phyloP scores from a whole-genome alignment of 495 filamentous ascomycete genomes.

The Aspergillus taichungensis region DNA sequence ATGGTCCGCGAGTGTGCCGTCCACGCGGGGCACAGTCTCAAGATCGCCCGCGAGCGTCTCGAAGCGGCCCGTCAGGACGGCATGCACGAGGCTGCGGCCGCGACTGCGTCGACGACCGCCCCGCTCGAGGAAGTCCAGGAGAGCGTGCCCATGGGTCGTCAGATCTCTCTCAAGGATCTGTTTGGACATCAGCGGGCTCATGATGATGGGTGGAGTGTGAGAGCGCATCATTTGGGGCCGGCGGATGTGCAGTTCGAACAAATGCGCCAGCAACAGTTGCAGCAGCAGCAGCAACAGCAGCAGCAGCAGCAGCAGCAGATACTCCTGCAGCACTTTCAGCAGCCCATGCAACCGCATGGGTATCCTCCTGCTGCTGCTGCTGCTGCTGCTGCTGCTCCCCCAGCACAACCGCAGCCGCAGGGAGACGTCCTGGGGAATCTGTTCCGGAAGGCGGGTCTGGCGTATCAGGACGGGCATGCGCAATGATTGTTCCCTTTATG shows the following conservation, averaged over 20 bases:
- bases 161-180: slow-evolving; percentile 45
- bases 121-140: slow-evolving; percentile 25
- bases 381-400: slow-evolving; percentile 2
- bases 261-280: slow-evolving; percentile 1
- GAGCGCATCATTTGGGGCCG: slow-evolving; percentile 31
- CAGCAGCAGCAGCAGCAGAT: slow-evolving; percentile 8
- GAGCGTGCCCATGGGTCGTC: slow-evolving; percentile 43
- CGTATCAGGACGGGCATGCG: slow-evolving; percentile 21
- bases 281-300: slow-evolving; percentile 7
- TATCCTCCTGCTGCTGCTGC: neutral
- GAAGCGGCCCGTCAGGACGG: slow-evolving; percentile 33
- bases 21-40: slow-evolving; percentile 39
- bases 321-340: too few relatives aligned
- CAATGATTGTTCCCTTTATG: neutral
- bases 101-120: slow-evolving; percentile 17
- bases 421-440: slow-evolving; percentile 33
- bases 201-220: slow-evolving; percentile 43
- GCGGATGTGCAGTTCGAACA: slow-evolving; percentile 3
- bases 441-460: slow-evolving; percentile 35
- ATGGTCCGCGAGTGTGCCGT: slow-evolving; percentile 47
- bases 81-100: slow-evolving; percentile 27
- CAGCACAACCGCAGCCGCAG: slow-evolving; percentile 13
- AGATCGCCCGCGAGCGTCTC: slow-evolving; percentile 32
- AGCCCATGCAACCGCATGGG: too few relatives aligned
- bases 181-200: slow-evolving; percentile 47